A percentile compares a stretch with the other conserved stretches of the same genome.
These are phyloP conservation scores for Coemansia asiatica DNA, from an alignment of 192 early-diverging fungal genomes.

Conservation along the genomic window DNA sequence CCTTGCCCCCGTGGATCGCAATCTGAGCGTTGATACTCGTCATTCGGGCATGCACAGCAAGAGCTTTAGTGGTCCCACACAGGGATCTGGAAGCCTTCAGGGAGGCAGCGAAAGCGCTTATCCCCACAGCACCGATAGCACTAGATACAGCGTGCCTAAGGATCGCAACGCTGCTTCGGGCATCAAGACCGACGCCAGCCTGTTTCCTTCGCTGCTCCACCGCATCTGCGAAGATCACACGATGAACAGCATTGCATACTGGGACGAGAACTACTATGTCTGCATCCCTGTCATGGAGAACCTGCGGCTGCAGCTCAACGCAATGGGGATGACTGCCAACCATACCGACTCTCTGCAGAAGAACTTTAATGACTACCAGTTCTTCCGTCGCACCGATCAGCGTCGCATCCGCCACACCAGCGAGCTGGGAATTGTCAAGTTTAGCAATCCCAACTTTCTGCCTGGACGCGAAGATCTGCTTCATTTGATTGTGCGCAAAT, in stretches of 20 bases:
- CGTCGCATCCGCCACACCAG: conserved; percentile 51
- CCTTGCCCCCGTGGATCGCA: not conserved
- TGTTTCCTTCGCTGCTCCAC: conserved; percentile 49
- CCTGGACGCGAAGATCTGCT: conserved; percentile 42
- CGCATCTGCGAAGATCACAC: conserved; percentile 32
- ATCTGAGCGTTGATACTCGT: not conserved
- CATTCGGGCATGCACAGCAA: conserved; percentile 13
- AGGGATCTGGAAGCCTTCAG: conserved; percentile 7
- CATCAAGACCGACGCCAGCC: conserved; percentile 21
- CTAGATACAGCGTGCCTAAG: conserved; percentile 26
- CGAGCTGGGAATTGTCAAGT: conserved; percentile 44
- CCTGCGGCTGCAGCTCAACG: conserved; percentile 42
- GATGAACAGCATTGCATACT: conserved; percentile 27
- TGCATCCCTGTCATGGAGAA: conserved; percentile 47
- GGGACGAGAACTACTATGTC: conserved; percentile 41
- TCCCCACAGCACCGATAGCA: conserved; percentile 33
- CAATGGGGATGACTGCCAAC: conserved; percentile 50
- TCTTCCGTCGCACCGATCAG: conserved; percentile 49
- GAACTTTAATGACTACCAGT: conserved; percentile 56
- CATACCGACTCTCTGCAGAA: conserved; percentile 54
- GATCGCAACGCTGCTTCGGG: conserved; percentile 12
- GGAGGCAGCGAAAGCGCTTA: conserved; percentile 18
- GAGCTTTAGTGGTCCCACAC: conserved; percentile 12
- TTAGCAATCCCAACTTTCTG: conserved; percentile 43
- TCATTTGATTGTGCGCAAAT: conserved; percentile 42